phyloP scores from a whole-genome alignment of 352 stramenopile genomes.

The Hyaloperonospora brassicae region DNA sequence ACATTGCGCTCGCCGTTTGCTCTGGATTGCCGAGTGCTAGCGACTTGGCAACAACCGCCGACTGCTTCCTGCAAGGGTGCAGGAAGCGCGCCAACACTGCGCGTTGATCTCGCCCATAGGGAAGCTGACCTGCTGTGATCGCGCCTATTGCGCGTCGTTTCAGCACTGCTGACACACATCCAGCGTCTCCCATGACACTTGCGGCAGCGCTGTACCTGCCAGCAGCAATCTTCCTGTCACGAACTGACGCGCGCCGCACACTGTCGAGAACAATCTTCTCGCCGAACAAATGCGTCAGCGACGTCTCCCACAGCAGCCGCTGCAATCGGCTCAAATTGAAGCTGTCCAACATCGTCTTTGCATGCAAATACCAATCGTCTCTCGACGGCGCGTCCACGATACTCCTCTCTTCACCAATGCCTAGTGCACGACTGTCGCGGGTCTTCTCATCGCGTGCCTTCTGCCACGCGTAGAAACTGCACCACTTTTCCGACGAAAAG shows the following conservation, averaged over 20 bases:
- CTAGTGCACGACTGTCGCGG: constrained; percentile 23
- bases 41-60: constrained; percentile 25
- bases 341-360: constrained; percentile 43
- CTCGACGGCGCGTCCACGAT: constrained; percentile 51
- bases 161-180: constrained; percentile 14
- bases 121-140: constrained; percentile 17
- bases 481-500: constrained; percentile 77
- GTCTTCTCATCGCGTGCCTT: constrained; percentile 36
- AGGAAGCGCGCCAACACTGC: constrained; percentile 42
- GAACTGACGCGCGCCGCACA: constrained; percentile 18
- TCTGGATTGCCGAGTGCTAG: constrained; percentile 27
- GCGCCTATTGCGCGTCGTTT: constrained; percentile 16
- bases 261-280: constrained; percentile 53
- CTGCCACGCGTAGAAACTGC: constrained; percentile 62
- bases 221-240: constrained; percentile 11
- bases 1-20: constrained; percentile 32
- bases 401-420: constrained; percentile 28
- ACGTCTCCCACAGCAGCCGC: constrained; percentile 68
- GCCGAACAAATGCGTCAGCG: constrained; percentile 57
- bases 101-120: constrained; percentile 30
- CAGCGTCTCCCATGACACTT: constrained; percentile 21
- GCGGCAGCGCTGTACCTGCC: constrained; percentile 21
- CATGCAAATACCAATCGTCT: constrained; percentile 71
- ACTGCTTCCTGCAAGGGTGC: constrained; percentile 36
- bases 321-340: constrained; percentile 64